These are phyloP conservation scores for Colletotrichum caudatum DNA, from an alignment of 2,329 filamentous ascomycete species.

Conservation along the genomic window DNA sequence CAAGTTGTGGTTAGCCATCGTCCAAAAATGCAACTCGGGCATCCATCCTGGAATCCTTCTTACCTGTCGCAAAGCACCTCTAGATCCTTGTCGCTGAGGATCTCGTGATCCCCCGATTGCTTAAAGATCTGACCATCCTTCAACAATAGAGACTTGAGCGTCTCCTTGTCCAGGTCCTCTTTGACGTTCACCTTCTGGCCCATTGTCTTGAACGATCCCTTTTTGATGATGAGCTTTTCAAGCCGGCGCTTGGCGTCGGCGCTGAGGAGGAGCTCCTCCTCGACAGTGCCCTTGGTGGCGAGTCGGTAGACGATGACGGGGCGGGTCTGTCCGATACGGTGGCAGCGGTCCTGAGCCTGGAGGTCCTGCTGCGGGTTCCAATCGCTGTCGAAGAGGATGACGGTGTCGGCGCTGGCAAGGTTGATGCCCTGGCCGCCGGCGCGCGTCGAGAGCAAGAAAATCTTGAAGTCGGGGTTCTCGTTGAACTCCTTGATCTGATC, in stretches of 20 bases:
- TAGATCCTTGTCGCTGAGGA: conserved; percentile 82
- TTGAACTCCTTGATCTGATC: conserved; percentile 82
- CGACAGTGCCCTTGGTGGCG: conserved; percentile 92
- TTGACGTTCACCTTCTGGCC: conserved; percentile 67
- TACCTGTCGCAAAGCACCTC: conserved; percentile 81
- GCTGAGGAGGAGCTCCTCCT: conserved; percentile 86
- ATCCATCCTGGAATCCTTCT: conserved; percentile 31
- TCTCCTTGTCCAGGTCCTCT: conserved; percentile 70
- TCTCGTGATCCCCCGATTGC: conserved; percentile 68
- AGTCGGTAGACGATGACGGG: conserved; percentile 95
- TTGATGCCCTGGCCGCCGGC: conserved; percentile 97
- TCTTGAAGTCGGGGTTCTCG: conserved; percentile 69
- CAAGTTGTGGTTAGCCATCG: background rate
- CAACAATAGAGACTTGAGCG: conserved; percentile 71
- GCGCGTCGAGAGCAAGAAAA: conserved; percentile 91
- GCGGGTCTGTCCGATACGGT: conserved; percentile 91
- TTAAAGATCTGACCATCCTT: conserved; percentile 78
- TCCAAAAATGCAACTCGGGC: background rate
- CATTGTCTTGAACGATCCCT: conserved; percentile 84
- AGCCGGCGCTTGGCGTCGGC: conserved; percentile 92
- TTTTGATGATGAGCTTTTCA: conserved; percentile 95
- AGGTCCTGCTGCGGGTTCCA: conserved; percentile 98
- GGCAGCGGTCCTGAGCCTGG: conserved; percentile 94
- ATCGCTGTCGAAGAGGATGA: conserved; percentile 88
- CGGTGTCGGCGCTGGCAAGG: conserved; percentile 89